phyloP scores from a whole-genome alignment of 2,329 filamentous ascomycete species.

The Colletotrichum orbiculare region DNA sequence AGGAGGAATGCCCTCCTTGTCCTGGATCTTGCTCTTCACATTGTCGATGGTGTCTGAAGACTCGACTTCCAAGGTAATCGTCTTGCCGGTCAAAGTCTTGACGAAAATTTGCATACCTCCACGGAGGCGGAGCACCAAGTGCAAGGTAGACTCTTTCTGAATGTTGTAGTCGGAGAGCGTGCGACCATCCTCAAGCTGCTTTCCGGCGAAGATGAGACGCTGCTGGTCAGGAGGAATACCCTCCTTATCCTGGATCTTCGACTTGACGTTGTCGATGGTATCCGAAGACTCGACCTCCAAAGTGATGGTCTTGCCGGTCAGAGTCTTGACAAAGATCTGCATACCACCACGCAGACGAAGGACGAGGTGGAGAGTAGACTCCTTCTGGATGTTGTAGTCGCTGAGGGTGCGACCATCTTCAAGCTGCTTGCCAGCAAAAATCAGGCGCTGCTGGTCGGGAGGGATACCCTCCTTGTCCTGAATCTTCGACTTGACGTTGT shows the following conservation, averaged over 20 bases:
- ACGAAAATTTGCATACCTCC: slow-evolving; percentile 93
- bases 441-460: slow-evolving; percentile 85
- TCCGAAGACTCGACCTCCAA: slow-evolving; percentile 89
- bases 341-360: slow-evolving; percentile 76
- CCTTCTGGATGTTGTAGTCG: slow-evolving; percentile 70
- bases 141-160: slow-evolving; percentile 90
- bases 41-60: slow-evolving; percentile 93
- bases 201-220: slow-evolving; percentile 94
- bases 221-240: slow-evolving; percentile 97
- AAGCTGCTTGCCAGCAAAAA: slow-evolving; percentile 73
- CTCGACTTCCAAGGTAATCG: slow-evolving; percentile 92
- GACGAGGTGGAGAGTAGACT: slow-evolving; percentile 79
- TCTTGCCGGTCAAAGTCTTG: slow-evolving; percentile 91
- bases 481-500: slow-evolving; percentile 91
- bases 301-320: slow-evolving; percentile 96
- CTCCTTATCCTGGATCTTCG: slow-evolving; percentile 98
- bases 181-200: slow-evolving; percentile 95
- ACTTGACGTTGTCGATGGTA: slow-evolving; percentile 96
- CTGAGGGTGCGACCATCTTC: slow-evolving; percentile 64
- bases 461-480: slow-evolving; percentile 93
- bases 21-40: slow-evolving; percentile 93
- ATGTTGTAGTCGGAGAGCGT: slow-evolving; percentile 95
- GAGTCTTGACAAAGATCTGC: slow-evolving; percentile 83
- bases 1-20: slow-evolving; percentile 93
- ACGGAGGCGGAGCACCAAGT: slow-evolving; percentile 87